Conservation (phyloP, 768 basidiomycete genomes). For the Serendipita sp. region DNA sequence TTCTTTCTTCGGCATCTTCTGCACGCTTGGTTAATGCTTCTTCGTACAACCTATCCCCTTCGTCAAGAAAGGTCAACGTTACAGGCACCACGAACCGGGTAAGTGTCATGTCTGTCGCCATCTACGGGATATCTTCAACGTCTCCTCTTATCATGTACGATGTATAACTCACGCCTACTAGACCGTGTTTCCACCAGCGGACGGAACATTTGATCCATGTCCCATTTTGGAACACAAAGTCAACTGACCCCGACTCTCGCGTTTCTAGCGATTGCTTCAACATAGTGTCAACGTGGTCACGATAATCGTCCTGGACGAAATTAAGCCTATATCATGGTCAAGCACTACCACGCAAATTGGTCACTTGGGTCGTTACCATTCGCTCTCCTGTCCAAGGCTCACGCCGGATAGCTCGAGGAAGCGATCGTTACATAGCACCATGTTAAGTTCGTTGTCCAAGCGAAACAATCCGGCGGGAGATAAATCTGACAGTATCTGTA, state of each 20-base stretch:
- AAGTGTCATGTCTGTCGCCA: background rate
- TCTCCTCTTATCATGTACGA: background rate
- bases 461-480: constrained; percentile 17
- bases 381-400: background rate
- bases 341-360: too few species aligned
- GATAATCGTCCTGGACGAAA: constrained; percentile 1
- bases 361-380: background rate
- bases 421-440: background rate
- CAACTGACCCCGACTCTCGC: background rate
- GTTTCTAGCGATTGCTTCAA: background rate
- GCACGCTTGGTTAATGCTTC: constrained; percentile 12
- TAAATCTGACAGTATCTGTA: constrained; percentile 19
- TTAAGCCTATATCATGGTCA: background rate
- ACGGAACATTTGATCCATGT: background rate
- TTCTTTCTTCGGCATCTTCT: constrained; percentile 18
- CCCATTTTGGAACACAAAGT: constrained; percentile 4
- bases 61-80: background rate
- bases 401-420: constrained; percentile 6
- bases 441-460: background rate
- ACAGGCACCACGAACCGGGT: background rate
- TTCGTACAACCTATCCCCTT: background rate
- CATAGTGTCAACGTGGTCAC: background rate
- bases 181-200: background rate
- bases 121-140: background rate
- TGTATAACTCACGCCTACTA: background rate